Conservation (phyloP, 1,284 basidiomycete species). For the Calocybe gambosa region DNA sequence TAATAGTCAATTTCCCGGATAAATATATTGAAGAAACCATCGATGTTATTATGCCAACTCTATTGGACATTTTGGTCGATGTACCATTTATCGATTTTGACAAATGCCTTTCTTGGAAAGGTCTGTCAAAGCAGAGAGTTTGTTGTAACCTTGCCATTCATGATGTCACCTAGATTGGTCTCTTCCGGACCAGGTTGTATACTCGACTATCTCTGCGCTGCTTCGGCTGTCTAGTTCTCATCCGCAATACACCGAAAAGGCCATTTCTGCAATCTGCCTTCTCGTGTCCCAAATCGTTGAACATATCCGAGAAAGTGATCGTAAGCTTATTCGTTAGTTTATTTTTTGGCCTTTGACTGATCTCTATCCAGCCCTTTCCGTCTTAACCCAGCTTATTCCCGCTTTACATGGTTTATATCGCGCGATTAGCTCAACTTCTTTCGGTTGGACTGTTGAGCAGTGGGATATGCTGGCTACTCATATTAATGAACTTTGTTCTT, state of each 20-base stretch:
- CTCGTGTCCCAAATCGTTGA: slow-evolving; percentile 58
- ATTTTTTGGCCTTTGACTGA: slow-evolving; percentile 1
- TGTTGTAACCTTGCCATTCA: neutral
- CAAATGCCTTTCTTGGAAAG: slow-evolving; percentile 69
- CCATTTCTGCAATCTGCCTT: slow-evolving; percentile 49
- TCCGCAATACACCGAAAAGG: slow-evolving; percentile 39
- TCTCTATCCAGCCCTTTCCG: slow-evolving; percentile 48
- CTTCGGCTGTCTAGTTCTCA: slow-evolving; percentile 57
- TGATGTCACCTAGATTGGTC: slow-evolving; percentile 53
- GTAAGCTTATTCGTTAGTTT: slow-evolving; percentile 33
- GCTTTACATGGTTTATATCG: slow-evolving; percentile 85
- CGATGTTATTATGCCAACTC: slow-evolving; percentile 43
- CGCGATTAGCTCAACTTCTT: slow-evolving; percentile 73
- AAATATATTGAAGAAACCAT: slow-evolving; percentile 44
- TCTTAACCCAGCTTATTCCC: slow-evolving; percentile 73
- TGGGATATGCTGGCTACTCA: slow-evolving; percentile 56
- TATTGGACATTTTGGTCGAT: slow-evolving; percentile 63
- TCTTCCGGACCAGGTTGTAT: slow-evolving; percentile 75
- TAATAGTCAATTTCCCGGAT: slow-evolving; percentile 58
- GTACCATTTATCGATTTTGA: slow-evolving; percentile 74
- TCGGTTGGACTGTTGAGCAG: slow-evolving; percentile 65
- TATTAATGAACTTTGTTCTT: slow-evolving; percentile 53
- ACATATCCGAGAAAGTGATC: slow-evolving; percentile 45
- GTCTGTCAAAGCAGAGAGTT: slow-evolving; percentile 31
- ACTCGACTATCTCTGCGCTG: slow-evolving; percentile 67